phyloP scores from a whole-genome alignment of 2,329 filamentous ascomycete genomes.

The Xylogone sp. region DNA sequence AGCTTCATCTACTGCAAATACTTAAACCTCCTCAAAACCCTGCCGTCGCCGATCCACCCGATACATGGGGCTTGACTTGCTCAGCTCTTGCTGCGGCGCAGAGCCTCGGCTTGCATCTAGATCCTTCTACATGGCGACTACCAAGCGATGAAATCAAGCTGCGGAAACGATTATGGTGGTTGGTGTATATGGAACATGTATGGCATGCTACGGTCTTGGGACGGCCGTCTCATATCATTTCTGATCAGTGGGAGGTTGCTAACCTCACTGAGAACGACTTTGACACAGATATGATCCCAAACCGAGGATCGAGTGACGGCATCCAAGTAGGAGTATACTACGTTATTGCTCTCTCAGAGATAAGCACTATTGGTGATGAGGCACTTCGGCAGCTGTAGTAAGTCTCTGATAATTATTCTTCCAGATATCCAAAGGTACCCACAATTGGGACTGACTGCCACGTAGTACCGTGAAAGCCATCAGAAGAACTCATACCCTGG shows the following conservation, averaged over 20 bases:
- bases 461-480: not conserved
- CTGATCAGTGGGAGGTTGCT: not conserved
- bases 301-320: not conserved
- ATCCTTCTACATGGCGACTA: not conserved
- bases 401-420: conserved; percentile 12
- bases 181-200: not conserved
- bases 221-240: not conserved
- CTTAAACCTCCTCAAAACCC: not conserved
- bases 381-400: not conserved
- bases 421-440: no score
- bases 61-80: not conserved
- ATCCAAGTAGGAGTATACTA: conserved; percentile 15
- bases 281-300: not conserved
- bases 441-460: no score
- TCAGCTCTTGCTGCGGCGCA: not conserved
- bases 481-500: not conserved
- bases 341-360: conserved; percentile 18
- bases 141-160: not conserved
- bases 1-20: not conserved
- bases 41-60: not conserved
- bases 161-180: conserved; percentile 1
- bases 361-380: conserved; percentile 6
- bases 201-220: not conserved
- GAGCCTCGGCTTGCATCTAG: conserved; percentile 1
- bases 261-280: not conserved